phyloP scores from a whole-genome alignment of 2,329 filamentous ascomycete species.

The Aspergillus sp. region DNA sequence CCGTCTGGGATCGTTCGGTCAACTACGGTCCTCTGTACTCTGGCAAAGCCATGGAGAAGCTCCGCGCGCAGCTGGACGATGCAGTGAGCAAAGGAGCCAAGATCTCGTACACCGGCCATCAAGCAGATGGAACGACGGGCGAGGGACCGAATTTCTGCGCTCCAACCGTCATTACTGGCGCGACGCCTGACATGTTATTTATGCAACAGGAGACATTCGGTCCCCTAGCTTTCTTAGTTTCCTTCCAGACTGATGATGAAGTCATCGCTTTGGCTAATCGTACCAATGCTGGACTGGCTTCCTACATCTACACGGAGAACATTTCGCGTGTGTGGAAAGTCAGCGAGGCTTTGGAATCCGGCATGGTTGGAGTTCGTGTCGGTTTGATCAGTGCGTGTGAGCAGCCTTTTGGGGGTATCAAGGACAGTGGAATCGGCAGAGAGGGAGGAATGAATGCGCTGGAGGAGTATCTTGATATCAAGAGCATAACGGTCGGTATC shows the following conservation, averaged over 20 bases:
- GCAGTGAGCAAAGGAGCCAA: conserved; percentile 62
- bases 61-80: conserved; percentile 58
- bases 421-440: conserved; percentile 46
- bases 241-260: conserved; percentile 66
- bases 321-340: neutral
- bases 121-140: conserved; percentile 49
- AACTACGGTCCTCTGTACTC: conserved; percentile 8
- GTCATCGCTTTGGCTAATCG: conserved; percentile 25
- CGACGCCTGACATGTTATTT: conserved; percentile 57
- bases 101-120: conserved; percentile 58
- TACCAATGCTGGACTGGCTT: conserved; percentile 23
- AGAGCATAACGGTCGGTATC: conserved; percentile 4
- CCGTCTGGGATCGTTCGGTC: conserved; percentile 1
- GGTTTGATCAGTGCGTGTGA: conserved; percentile 24
- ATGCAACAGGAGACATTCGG: conserved; percentile 64
- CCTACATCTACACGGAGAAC: neutral
- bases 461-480: conserved; percentile 20
- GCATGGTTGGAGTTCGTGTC: conserved; percentile 26
- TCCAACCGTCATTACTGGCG: conserved; percentile 62
- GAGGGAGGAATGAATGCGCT: conserved; percentile 53
- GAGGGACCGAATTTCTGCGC: conserved; percentile 60
- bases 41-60: conserved; percentile 47
- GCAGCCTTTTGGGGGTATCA: conserved; percentile 19
- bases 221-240: conserved; percentile 61
- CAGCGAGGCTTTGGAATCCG: neutral